Evolutionary conservation across 441 rosid species (phyloP).

Genomic region (Theobroma grandiflorum): DNA sequence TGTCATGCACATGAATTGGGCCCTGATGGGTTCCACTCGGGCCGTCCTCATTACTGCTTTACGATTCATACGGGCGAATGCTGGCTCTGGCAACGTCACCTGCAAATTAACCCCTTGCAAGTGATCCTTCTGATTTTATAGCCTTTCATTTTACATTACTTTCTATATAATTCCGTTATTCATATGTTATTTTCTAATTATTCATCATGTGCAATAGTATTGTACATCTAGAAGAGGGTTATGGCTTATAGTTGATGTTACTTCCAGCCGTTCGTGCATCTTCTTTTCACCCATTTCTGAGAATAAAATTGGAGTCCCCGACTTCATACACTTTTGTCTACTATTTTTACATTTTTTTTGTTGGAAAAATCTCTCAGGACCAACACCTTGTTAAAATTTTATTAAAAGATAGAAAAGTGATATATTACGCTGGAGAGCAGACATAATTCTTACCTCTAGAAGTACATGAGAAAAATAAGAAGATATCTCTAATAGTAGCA

Average conservation of each 20-base stretch:
- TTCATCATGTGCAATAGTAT: background rate
- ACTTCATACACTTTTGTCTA: background rate
- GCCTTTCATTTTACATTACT: background rate
- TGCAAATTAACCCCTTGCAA: slow-evolving; percentile 81
- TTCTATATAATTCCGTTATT: background rate
- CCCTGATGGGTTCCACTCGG: slow-evolving; percentile 66
- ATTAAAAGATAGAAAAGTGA: no score
- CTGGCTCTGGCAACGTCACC: slow-evolving; percentile 46
- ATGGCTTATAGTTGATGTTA: no score
- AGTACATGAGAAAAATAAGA: no score
- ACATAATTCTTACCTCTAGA: no score
- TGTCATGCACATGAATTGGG: slow-evolving; percentile 59
- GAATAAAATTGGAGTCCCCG: slow-evolving; percentile 10
- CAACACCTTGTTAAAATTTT: no score
- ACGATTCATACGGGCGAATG: slow-evolving; percentile 74
- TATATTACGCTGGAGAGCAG: no score
- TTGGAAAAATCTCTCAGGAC: no score
- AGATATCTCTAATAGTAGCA: no score
- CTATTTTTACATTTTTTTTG: no score
- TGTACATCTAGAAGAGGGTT: background rate
- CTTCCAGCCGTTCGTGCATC: background rate
- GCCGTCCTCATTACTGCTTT: slow-evolving; percentile 64
- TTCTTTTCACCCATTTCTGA: background rate
- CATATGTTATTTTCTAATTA: background rate
- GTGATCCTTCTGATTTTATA: slow-evolving; percentile 38